Base-by-base conservation (phyloP, 805 yeast genomes). In the Barnettozyma botsteinii region DNA sequence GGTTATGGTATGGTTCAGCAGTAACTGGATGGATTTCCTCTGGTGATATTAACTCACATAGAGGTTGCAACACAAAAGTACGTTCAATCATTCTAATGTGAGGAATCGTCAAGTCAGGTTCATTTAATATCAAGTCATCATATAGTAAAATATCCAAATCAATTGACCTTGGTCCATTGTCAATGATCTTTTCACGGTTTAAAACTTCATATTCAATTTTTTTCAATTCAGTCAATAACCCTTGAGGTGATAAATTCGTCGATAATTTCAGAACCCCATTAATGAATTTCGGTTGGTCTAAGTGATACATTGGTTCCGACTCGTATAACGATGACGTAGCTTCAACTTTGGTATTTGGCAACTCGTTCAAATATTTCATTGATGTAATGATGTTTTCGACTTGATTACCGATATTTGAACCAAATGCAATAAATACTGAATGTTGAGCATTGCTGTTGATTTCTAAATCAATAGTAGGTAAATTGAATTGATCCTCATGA, bases 161-260 rank as follows among this genome's bases (percentile, higher is more conserved):
- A 38, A 93, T 84, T 11, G 85, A 65, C 42, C 99, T 69, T 8
- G 99, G 98, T 0, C 98, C 96, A 58, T 93, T 93, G 12, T 84
- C 89, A 49, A 86, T 71, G 31, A 77, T 64, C 57, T 93, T 93
- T 18, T 81, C 80, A 31, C 99, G 67, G 5, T 73, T 67, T 26
- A 89, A 65, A 12, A 72, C 72, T 7, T 77, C 67, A 52, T 86
- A 86, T 60, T 93, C 99, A 32, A 93, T 82, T 20, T 72, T 66
- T 55, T 93, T 91, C 42, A 89, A 61, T 8, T 69, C 61, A 17
- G 58, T 57, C 24, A 93, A 64, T 13, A 93, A 63, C 1, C 76
- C 80, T 25, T 69, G 66, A 2, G 99, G 98, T 4, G 67, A 48
- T 15, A 81, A 66, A 0, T 48, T 48, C 0, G 96, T 89, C n/a